Evolutionary conservation across 2,329 filamentous ascomycete genomes (phyloP), one percentile per base, ranked within the genome.

Genomic region (Lojkania enalia): DNA sequence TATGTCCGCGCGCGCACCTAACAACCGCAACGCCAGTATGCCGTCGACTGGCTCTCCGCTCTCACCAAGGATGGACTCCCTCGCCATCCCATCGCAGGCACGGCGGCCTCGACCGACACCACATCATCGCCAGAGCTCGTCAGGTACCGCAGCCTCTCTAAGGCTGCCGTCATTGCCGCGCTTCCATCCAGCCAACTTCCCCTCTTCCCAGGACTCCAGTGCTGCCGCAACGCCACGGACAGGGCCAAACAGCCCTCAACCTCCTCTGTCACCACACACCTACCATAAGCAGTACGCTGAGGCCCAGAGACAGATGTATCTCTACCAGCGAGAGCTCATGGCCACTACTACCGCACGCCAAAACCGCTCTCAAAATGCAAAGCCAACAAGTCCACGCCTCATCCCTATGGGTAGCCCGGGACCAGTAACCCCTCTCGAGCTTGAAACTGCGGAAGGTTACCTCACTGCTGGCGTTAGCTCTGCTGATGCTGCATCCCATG

Each of bases 101-200:
- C 58, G 60, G 42, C 66, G 65, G 5, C 25, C 25, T 38, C 66
- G 64, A 25, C 60, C 63, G 32, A 49, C 58, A 16, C 45, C 64
- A 39, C 59, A 70, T 27, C 39, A 57, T 44, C 68, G 62, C 37
- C 66, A 68, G 35, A 65, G 66, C 12, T 67, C 66, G 33, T 61
- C 63, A 31, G 63, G 64, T 38, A 66, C 63, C 20, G 57, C 64
- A 37, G 62, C 58, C 20, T 66, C 69, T 19, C 62, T 78, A 25
- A 72, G 73, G 43, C 62, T 79, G 12, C 74, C 75, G n/a, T 72
- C 71, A 1, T 66, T 79, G 30, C 77, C 76, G 33, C 71, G 74
- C 46, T 79, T 77, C 66, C 77, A 79, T 48, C 77, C 77, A 5
- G 75, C 76, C 50, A 78, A 78, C 61, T 79, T 73, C 55, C 70